Evolutionary conservation across 192 early-diverging fungal species (phyloP).

Genomic region (Phlyctochytrium planicorne): DNA sequence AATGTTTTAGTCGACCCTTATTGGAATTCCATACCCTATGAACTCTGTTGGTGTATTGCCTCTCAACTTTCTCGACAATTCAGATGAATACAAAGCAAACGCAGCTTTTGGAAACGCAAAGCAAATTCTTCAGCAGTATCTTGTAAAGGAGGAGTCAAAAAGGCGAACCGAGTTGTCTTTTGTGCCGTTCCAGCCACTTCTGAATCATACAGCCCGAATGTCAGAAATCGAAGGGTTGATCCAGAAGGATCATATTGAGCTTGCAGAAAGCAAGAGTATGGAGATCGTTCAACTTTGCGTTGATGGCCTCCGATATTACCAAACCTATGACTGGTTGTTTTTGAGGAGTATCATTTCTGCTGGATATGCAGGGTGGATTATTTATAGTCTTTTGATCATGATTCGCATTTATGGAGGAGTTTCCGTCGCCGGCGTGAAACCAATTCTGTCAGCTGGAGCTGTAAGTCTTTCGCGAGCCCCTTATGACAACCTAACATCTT

Average conservation of each 20-base stretch:
- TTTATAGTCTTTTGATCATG: conserved; percentile 78
- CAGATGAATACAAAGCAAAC: conserved; percentile 71
- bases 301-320: conserved; percentile 88
- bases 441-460: neutral
- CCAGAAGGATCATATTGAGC: conserved; percentile 54
- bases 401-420: conserved; percentile 57
- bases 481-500: conserved; percentile 2
- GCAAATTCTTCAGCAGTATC: conserved; percentile 83
- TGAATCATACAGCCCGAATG: conserved; percentile 8
- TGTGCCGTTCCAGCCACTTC: conserved; percentile 69
- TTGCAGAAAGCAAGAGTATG: conserved; percentile 68
- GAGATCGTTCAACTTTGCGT: conserved; percentile 65
- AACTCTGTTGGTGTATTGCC: conserved; percentile 95
- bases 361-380: conserved; percentile 91
- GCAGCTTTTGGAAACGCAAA: conserved; percentile 78
- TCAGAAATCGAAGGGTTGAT: conserved; percentile 59
- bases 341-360: conserved; percentile 74
- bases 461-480: neutral
- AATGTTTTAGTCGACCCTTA: conserved; percentile 66
- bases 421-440: conserved; percentile 22
- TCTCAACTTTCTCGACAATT: conserved; percentile 69
- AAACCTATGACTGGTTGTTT: conserved; percentile 97
- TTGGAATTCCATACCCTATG: conserved; percentile 84
- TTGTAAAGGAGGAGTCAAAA: conserved; percentile 80
- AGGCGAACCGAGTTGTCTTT: conserved; percentile 76